These are phyloP conservation scores for Colletotrichum karsti DNA, from an alignment of 2,329 filamentous ascomycete species.

Conservation along the genomic window DNA sequence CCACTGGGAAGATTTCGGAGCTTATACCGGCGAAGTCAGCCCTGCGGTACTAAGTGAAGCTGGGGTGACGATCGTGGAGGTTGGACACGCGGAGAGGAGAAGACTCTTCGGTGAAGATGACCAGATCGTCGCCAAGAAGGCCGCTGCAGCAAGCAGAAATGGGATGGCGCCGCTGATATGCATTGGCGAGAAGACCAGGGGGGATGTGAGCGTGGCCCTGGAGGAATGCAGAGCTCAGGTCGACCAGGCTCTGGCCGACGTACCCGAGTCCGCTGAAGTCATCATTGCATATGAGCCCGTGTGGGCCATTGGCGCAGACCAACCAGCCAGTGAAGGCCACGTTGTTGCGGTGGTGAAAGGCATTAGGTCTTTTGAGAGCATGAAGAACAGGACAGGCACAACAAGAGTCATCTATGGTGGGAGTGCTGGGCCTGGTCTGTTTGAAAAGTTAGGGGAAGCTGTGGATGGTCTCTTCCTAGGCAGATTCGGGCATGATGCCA, in stretches of 20 bases:
- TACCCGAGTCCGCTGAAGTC: conserved; percentile 72
- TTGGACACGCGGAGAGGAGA: conserved; percentile 84
- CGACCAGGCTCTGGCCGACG: conserved; percentile 65
- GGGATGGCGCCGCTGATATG: conserved; percentile 82
- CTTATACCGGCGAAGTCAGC: conserved; percentile 83
- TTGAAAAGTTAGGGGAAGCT: conserved; percentile 70
- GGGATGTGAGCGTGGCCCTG: conserved; percentile 65
- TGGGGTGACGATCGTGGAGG: conserved; percentile 77
- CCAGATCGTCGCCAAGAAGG: conserved; percentile 71
- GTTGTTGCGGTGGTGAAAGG: conserved; percentile 75
- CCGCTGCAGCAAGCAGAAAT: conserved; percentile 71
- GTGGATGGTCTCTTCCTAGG: conserved; percentile 86
- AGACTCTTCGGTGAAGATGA: conserved; percentile 81
- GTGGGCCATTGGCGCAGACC: conserved; percentile 83
- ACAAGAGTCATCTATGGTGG: conserved; percentile 84
- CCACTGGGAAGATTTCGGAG: conserved; percentile 73
- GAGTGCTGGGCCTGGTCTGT: conserved; percentile 83
- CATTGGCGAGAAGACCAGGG: conserved; percentile 73
- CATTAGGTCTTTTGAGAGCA: conserved; percentile 63
- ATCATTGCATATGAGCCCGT: conserved; percentile 88
- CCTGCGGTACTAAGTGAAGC: conserved; percentile 72
- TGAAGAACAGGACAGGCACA: conserved; percentile 59
- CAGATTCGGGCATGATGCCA: conserved; percentile 81
- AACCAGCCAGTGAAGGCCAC: conserved; percentile 77
- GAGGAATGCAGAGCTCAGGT: conserved; percentile 74